Conservation (phyloP, 495 filamentous ascomycete species). For the Trichoderma parareesei region DNA sequence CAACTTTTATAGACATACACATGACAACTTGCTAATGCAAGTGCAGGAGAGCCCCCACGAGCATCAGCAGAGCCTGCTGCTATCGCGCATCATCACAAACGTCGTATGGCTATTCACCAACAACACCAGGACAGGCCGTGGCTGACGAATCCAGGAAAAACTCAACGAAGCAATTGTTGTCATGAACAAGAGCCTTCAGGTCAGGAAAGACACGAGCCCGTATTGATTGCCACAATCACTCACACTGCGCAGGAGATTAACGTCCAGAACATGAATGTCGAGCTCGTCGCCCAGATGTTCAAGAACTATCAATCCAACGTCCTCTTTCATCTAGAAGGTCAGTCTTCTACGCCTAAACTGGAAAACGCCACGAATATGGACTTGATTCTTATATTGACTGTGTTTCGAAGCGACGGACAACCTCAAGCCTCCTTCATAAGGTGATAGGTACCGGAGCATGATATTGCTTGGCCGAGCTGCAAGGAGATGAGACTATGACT, state of each 20-base stretch:
- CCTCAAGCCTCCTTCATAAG: constrained; percentile 66
- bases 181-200: constrained; percentile 86
- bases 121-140: neutral
- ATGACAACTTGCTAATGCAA: constrained; percentile 10
- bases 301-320: constrained; percentile 99
- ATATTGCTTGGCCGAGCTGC: neutral
- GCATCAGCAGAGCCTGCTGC: constrained; percentile 86
- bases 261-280: constrained; percentile 95
- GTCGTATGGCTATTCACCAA: constrained; percentile 54
- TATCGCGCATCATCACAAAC: constrained; percentile 94
- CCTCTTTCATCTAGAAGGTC: constrained; percentile 94
- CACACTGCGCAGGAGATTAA: constrained; percentile 73
- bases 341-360: constrained; percentile 6
- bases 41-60: constrained; percentile 90
- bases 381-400: neutral
- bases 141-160: constrained; percentile 62
- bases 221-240: neutral
- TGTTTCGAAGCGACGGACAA: constrained; percentile 65
- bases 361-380: too few species aligned
- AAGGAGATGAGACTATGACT: neutral
- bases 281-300: constrained; percentile 98
- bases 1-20: neutral
- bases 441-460: neutral
- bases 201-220: constrained; percentile 51
- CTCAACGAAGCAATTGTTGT: constrained; percentile 89